Evolutionary conservation across 2,329 filamentous ascomycete genomes (phyloP).

Genomic region (Lasiodiplodia sp.): DNA sequence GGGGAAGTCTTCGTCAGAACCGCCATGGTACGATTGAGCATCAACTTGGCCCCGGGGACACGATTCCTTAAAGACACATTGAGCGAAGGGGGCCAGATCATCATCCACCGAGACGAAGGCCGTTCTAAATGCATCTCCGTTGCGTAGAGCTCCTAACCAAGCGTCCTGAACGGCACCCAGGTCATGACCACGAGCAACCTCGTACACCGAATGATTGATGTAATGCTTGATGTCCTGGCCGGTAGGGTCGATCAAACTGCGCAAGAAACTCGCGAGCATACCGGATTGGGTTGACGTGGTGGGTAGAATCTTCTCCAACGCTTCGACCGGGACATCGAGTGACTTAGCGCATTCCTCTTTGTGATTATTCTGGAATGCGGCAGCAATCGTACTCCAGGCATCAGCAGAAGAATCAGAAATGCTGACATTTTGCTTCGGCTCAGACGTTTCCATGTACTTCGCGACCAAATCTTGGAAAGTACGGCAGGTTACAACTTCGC

Average conservation of each 20-base stretch:
- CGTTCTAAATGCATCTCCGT: constrained; percentile 19
- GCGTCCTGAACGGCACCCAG: constrained; percentile 11
- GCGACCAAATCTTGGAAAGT: constrained; percentile 22
- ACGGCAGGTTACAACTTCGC: constrained; percentile 38
- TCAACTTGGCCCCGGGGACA: constrained; percentile 5
- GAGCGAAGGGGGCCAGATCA: constrained; percentile 29
- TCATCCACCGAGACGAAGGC: constrained; percentile 28
- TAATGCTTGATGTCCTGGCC: constrained; percentile 5
- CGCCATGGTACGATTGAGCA: neutral
- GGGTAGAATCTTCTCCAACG: constrained; percentile 25
- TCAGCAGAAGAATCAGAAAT: neutral
- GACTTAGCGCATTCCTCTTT: neutral
- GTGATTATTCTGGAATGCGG: constrained; percentile 13
- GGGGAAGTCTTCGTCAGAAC: constrained; percentile 1
- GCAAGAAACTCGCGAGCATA: constrained; percentile 30
- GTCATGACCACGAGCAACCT: constrained; percentile 5
- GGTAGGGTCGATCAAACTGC: constrained; percentile 13
- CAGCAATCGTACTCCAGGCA: neutral
- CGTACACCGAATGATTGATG: constrained; percentile 30
- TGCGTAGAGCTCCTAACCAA: constrained; percentile 21
- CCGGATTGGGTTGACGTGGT: constrained; percentile 27
- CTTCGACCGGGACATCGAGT: constrained; percentile 10
- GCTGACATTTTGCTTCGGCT: neutral
- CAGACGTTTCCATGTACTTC: constrained; percentile 9
- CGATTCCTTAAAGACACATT: constrained; percentile 19